A percentile compares a stretch with the other conserved stretches of the same genome.
These are phyloP conservation scores for Penicillium malachiteum DNA, from an alignment of 495 filamentous ascomycete genomes.

Conservation along the genomic window DNA sequence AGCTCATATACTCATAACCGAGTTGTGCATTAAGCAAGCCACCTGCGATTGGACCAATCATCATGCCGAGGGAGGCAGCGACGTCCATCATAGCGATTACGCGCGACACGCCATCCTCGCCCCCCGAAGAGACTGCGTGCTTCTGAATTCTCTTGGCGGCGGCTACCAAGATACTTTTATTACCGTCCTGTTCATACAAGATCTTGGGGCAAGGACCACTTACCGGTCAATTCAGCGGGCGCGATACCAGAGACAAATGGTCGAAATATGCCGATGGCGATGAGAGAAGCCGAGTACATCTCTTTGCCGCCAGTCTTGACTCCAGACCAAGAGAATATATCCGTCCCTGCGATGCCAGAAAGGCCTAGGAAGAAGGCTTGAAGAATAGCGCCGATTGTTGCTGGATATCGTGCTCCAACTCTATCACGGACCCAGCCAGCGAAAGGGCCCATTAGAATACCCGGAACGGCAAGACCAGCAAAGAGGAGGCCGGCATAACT, in stretches of 20 bases:
- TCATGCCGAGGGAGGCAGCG: no score
- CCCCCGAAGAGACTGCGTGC: no score
- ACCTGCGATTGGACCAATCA: no score
- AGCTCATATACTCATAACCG: no score
- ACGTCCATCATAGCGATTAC: no score
- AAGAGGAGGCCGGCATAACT: slow-evolving; percentile 6
- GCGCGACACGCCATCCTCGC: no score
- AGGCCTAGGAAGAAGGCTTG: not conserved
- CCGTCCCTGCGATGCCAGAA: not conserved
- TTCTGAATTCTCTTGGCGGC: no score
- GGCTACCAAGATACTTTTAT: no score
- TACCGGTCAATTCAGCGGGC: slow-evolving; percentile 3
- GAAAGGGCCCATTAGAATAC: slow-evolving; percentile 10
- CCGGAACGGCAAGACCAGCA: slow-evolving; percentile 4
- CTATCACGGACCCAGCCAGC: slow-evolving; percentile 13
- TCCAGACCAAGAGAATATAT: not conserved
- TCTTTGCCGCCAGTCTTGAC: not conserved
- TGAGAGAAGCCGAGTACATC: not conserved
- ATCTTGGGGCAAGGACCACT: no score
- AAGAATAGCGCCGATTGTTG: not conserved
- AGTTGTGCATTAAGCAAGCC: no score
- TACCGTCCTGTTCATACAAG: no score
- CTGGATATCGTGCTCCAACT: slow-evolving; percentile 4
- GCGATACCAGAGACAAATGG: slow-evolving; percentile 12
- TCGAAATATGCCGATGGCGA: slow-evolving; percentile 5